These are phyloP conservation scores for Toxoplasma gondii DNA, from an alignment of 169 alveolate genomes.

Conservation along the genomic window DNA sequence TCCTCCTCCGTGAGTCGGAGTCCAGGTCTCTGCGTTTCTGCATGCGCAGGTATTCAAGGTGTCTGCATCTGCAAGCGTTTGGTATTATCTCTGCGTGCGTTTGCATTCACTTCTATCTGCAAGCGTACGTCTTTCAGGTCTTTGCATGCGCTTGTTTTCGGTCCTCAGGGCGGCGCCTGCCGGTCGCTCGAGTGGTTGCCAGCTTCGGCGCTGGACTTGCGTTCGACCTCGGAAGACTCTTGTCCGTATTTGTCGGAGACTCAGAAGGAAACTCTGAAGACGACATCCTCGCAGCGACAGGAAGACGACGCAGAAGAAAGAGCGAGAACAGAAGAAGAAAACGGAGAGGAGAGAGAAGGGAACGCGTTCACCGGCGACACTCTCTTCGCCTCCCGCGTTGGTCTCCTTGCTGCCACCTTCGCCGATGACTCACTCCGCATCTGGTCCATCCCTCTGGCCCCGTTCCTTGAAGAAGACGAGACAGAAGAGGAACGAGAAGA, in stretches of 20 bases:
- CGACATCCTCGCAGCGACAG: not conserved
- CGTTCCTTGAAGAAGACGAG: not conserved
- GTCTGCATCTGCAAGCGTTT: not conserved
- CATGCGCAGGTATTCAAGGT: too few relatives aligned
- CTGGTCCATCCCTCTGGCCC: constrained; percentile 10
- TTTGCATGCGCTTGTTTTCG: not conserved
- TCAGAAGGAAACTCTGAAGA: too few relatives aligned
- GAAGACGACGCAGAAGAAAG: not conserved
- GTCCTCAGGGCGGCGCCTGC: not conserved
- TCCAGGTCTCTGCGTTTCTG: too few relatives aligned
- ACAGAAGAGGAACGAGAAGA: not conserved
- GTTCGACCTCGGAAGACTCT: not conserved
- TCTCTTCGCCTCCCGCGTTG: not conserved
- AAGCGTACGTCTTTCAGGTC: not conserved
- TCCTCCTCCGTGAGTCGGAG: too few relatives aligned
- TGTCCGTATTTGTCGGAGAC: too few relatives aligned
- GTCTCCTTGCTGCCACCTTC: constrained; percentile 4
- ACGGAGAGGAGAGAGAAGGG: not conserved
- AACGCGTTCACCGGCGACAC: too few relatives aligned
- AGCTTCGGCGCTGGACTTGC: not conserved
- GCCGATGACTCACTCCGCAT: not conserved
- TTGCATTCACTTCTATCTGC: not conserved
- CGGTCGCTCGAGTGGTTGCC: not conserved
- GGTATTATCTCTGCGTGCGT: not conserved
- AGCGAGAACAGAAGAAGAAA: not conserved